Evolutionary conservation across 2,329 filamentous ascomycete genomes (phyloP), one percentile per base, ranked within the genome.

Genomic region (Pseudonectria foliicola): DNA sequence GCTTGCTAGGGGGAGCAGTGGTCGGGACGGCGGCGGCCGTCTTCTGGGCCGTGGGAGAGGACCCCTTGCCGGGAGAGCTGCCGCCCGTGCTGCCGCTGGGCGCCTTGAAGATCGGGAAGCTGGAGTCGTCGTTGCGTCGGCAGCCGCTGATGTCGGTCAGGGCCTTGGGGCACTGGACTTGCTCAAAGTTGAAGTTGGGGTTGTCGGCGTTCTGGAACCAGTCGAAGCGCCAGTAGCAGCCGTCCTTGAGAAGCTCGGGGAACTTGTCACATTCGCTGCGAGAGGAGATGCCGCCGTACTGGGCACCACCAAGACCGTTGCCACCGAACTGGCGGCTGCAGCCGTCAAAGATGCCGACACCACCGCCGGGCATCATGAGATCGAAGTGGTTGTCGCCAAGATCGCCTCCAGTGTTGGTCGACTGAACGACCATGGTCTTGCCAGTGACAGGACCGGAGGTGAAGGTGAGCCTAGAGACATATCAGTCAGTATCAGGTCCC

Each of bases 341-440:
- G 23, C 63, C 72, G 39, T 75, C 66, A 49, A 68, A 76, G 38
- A 68, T 62, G 31, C 75, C 75, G 13, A 59, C 66, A 18, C 75
- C 74, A 37, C 74, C 73, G 12, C 73, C 73, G 3, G 70, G 70
- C 18, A 73, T 70, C 57, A 66, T 50, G 13, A 80, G 51, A 56
- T 80, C 75, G 48, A 79, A 80, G 43, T 80, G 75, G 50, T 77
- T 77, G 23, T 52, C 48, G 27, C 63, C 64, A 7, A 79, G 59
- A 50, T 79, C 75, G 13, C 63, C 64, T 21, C 75, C 77, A 2
- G 76, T 81, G 55, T 80, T 81, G 24, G 73, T 78, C 7, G 73
- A 71, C 52, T 82, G 77, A 12, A 82, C 69, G 34, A 81, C 63
- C 71, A 81, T 76, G 39, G 66, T 72, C 61, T 81, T 80, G 35